Base-by-base conservation (phyloP, 2,329 filamentous ascomycete genomes). In the Grosmannia clavigera region DNA sequence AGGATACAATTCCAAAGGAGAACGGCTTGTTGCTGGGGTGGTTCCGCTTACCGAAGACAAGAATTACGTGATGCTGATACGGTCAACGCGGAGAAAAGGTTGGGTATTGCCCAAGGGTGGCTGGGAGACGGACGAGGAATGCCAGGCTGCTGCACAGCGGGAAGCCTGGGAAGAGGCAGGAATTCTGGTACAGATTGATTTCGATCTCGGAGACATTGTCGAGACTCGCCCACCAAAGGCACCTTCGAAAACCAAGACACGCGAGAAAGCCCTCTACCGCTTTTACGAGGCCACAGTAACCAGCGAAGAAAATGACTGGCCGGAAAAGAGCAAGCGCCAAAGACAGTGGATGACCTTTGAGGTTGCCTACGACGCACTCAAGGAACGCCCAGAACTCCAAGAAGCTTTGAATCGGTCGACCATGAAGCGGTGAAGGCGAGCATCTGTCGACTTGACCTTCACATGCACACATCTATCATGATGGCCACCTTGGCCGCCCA, bases 101-200 rank as follows among this genome's bases (percentile, higher is more conserved):
- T 99, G 94, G 94, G 94, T 99, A 52, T 80, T 99, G 61, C 94
- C 94, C 62, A 99, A 99, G 73, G 94, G 94, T 70, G 94, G 94
- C 62, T 99, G 94, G 92, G 94, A 99, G 74, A 87, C 85, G 40
- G 94, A 99, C 73, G 94, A 99, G 75, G 83, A 86, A 63, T 94
- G 89, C 64, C 84, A 87, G 63, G 83, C 92, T 71, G 89, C 94
- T 61, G 94, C 94, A 60, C 74, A 87, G 78, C 78, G 94, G 66
- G 94, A 99, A 74, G 94, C 94, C 63, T 97, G 94, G 94, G 94
- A 97, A 76, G 94, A 97, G 76, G 94, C 92, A 51, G 94, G 94
- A 68, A 95, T 97, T 69, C 80, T 88, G 68, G 88, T 92, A 73
- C 86, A 83, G 61, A 86, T 96, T 72, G 85, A 87, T 67, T 87